Evolutionary conservation across 1,284 basidiomycete genomes (phyloP).

Genomic region (Microbotryum lychnidis-dioicae): DNA sequence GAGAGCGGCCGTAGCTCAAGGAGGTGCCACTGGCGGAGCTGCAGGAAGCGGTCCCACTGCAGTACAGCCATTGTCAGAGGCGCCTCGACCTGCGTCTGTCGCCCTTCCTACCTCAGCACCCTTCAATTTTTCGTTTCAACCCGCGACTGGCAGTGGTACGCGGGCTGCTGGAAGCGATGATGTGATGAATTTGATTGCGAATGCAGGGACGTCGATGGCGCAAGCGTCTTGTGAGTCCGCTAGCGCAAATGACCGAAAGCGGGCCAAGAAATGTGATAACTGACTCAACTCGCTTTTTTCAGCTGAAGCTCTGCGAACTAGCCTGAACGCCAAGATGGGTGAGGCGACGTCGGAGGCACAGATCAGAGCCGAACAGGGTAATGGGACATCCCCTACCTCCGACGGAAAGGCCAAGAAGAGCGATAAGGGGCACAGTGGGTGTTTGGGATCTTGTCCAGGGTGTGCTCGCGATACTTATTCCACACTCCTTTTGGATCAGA

Average conservation of each 20-base stretch:
- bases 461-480: neutral
- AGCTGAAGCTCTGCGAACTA: neutral
- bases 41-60: no score
- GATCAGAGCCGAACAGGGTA: neutral
- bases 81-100: no score
- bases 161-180: no score
- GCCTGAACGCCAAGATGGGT: neutral
- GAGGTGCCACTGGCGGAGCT: no score
- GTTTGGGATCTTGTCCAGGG: neutral
- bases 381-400: neutral
- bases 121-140: no score
- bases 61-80: no score
- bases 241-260: constrained; percentile 11
- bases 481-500: constrained; percentile 8
- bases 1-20: no score
- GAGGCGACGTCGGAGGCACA: neutral
- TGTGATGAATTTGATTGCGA: constrained; percentile 19
- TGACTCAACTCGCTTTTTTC: neutral
- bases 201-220: constrained; percentile 10
- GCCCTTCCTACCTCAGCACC: no score
- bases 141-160: no score
- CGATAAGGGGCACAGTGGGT: constrained; percentile 26
- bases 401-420: constrained; percentile 12
- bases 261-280: constrained; percentile 6
- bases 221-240: neutral